Conservation (phyloP, 225 moss, liverwort and hornwort genomes). For the Rhytidiadelphus loreus region DNA sequence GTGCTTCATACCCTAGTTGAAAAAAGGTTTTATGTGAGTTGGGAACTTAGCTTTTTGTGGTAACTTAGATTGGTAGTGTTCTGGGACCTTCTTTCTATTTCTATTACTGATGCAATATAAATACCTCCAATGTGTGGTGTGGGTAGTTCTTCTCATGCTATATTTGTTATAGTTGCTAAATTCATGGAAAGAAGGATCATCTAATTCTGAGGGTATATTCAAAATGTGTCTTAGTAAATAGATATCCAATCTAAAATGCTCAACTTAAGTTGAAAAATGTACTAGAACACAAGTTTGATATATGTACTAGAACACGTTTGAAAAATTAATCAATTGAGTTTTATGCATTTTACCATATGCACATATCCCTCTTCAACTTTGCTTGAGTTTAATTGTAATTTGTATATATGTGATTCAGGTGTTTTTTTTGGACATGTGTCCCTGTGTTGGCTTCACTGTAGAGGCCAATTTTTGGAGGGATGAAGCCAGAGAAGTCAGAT, state of each 20-base stretch:
- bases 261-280: not conserved
- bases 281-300: too few relatives aligned
- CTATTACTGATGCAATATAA: not conserved
- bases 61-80: not conserved
- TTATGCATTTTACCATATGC: not conserved
- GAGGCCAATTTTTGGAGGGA: too few relatives aligned
- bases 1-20: not conserved
- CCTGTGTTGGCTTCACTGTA: too few relatives aligned
- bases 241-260: not conserved
- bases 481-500: too few relatives aligned
- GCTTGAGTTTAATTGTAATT: not conserved
- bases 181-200: rapidly evolving
- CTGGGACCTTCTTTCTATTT: not conserved
- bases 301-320: not conserved
- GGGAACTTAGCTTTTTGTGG: not conserved
- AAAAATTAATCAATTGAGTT: not conserved
- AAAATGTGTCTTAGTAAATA: not conserved
- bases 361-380: not conserved
- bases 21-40: not conserved
- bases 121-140: rapidly evolving
- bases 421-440: too few relatives aligned
- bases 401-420: rapidly evolving
- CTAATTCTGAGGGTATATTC: not conserved
- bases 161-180: not conserved
- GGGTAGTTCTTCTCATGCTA: rapidly evolving